phyloP scores from a whole-genome alignment of 169 alveolate species.

The Sarcocystis neurona region DNA sequence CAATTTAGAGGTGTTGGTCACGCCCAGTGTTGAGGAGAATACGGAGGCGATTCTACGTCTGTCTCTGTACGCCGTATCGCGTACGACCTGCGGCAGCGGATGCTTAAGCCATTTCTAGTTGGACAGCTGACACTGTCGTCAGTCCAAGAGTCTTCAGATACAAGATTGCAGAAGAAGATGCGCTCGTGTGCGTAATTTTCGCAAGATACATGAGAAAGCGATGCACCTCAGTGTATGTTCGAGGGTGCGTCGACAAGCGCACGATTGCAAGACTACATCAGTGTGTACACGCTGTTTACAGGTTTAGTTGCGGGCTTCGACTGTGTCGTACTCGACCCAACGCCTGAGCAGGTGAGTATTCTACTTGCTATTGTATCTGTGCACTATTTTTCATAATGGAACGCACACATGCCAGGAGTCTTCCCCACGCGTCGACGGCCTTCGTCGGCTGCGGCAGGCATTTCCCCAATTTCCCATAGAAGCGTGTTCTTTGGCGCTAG shows the following conservation, averaged over 20 bases:
- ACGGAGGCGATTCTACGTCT: no score
- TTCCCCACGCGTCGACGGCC: not conserved
- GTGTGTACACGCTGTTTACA: no score
- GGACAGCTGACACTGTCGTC: not conserved
- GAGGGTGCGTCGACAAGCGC: no score
- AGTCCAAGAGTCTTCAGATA: not conserved
- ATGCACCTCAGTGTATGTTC: not conserved
- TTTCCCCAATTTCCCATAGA: not conserved
- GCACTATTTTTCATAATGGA: not conserved
- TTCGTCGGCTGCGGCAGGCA: not conserved
- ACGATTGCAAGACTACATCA: no score
- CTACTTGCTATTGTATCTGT: not conserved
- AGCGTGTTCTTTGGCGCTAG: no score
- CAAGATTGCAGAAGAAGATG: not conserved
- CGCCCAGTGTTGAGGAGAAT: no score
- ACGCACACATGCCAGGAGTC: not conserved
- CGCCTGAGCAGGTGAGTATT: constrained; percentile 37
- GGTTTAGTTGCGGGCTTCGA: constrained; percentile 49
- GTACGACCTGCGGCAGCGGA: no score
- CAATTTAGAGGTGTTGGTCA: not conserved
- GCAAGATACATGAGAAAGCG: not conserved
- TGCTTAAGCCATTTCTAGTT: no score
- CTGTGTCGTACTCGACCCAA: constrained; percentile 49
- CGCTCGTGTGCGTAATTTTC: not conserved
- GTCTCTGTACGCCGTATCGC: no score